Conservation (phyloP, 805 yeast species). For the Candida manassasensis region DNA sequence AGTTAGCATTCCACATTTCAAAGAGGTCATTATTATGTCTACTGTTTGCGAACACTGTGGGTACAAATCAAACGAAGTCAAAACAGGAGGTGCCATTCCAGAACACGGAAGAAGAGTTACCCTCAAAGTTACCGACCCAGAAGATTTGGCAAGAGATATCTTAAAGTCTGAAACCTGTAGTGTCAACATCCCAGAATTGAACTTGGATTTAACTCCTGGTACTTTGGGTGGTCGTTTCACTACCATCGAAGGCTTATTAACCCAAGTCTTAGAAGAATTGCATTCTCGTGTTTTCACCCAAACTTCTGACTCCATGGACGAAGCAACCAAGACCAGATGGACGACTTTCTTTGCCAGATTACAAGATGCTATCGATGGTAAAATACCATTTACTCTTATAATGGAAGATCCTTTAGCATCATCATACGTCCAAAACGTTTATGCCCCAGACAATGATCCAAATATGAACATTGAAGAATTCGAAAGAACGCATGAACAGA, state of each 20-base stretch:
- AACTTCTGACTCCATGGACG: constrained; percentile 89
- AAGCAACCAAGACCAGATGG: constrained; percentile 78
- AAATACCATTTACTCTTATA: constrained; percentile 71
- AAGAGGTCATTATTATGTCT: constrained; percentile 94
- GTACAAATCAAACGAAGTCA: constrained; percentile 93
- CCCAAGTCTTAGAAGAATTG: constrained; percentile 86
- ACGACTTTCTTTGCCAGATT: constrained; percentile 65
- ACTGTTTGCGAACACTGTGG: constrained; percentile 92
- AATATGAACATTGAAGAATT: constrained; percentile 88
- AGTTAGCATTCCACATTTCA: constrained; percentile 95
- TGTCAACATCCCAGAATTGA: constrained; percentile 77
- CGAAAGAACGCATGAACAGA: constrained; percentile 83
- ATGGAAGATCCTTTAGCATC: constrained; percentile 96
- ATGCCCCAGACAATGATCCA: constrained; percentile 98
- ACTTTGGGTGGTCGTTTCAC: constrained; percentile 98
- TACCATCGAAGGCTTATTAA: constrained; percentile 87
- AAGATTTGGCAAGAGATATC: constrained; percentile 91
- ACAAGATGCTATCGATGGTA: constrained; percentile 77
- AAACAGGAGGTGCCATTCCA: constrained; percentile 97
- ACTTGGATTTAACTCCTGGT: constrained; percentile 89
- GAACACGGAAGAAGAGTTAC: constrained; percentile 72
- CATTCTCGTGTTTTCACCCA: constrained; percentile 78
- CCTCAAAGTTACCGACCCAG: constrained; percentile 77
- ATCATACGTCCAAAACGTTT: constrained; percentile 94
- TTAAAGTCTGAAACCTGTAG: constrained; percentile 93